Base-by-base conservation (phyloP, 352 stramenopile genomes). In the Chrysophaeum taylorii region DNA sequence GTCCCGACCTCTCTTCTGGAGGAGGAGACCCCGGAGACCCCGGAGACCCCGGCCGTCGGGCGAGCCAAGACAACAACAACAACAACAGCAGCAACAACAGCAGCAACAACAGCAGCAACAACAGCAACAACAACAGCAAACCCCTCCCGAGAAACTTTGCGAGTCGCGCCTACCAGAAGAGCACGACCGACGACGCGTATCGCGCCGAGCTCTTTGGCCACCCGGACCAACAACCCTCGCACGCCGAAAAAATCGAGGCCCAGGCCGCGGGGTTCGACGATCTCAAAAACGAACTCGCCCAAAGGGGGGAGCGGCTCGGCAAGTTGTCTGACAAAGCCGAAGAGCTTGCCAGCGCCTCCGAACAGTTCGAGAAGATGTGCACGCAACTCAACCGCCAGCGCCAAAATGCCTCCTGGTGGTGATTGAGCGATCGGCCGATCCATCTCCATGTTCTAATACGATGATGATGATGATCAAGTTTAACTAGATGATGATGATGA, bases 351-450 rank as follows among this genome's bases (percentile, higher is more conserved):
- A 45, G 45, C 57, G 57, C 57, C 31, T 27, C 57, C 12, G 57
- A 42, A 36, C 33, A 66, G 57, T 66, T 66, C 27, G 57, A 66
- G 35, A 27, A 35, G 4, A 45, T 45, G 33, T 66, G 57, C 57
- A 33, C 31, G 57, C 57, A 35, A 23, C 57, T 66, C 31, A 66
- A 66, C 57, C 31, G 27, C 23, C 5, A 37, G n/a, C n/a, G n/a
- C n/a, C n/a, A n/a, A n/a, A n/a, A n/a, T n/a, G n/a, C n/a, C n/a
- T n/a, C n/a, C n/a, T n/a, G n/a, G n/a, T n/a, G n/a, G n/a, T n/a
- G n/a, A n/a, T n/a, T n/a, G n/a, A n/a, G n/a, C n/a, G n/a, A n/a
- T n/a, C n/a, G n/a, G n/a, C n/a, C n/a, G n/a, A n/a, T n/a, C n/a
- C n/a, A n/a, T n/a, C n/a, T n/a, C n/a, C n/a, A n/a, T n/a, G n/a